Base-by-base conservation (phyloP, 1,139 yeast species). In the Nematodospora anomalae region DNA sequence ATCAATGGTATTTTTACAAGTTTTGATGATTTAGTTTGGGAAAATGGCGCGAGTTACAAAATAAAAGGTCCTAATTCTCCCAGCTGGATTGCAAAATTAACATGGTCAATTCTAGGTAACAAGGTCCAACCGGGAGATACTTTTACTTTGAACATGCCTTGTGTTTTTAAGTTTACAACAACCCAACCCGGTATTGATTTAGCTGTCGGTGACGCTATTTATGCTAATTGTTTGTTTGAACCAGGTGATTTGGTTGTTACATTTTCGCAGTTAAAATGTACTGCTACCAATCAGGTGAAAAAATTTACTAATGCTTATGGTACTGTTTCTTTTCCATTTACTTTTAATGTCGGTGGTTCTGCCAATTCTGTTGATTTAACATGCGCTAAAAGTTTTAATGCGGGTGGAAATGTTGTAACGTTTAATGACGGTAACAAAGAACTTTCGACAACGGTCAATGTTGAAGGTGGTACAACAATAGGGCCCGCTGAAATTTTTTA, bases 131-230 rank as follows among this genome's bases (percentile, higher is more conserved):
- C 64, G 0, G 66, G 67, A 11, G 69, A 64, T 40, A 61, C 67
- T 6, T 62, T 64, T 45, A 47, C 57, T 1, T 55, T 64, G 33
- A 37, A 36, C 13, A 42, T 64, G 45, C 66, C 66, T 4, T 53
- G 63, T 47, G 67, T 58, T 3, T 62, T 51, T 41, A 60, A 58
- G 37, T 60, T 61, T 34, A 57, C 64, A 4, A 32, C 59, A 4
- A 18, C 46, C 4, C 26, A 47, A 13, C 4, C 41, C 4, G 26
- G 49, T 3, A 33, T 60, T 4, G 30, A 40, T 13, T 51, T 62
- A 29, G 28, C 32, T 6, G 62, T 47, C 0, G 50, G 51, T 9
- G 34, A 46, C 3, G 40, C 35, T 1, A 31, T 40, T 1, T 60
- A 47, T 37, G 70, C 70, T 3, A 54, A 54, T 6, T 64, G 70